These are phyloP conservation scores for Aristolochia contorta DNA, from an alignment of 164 flowering plant genomes.

Conservation along the genomic window DNA sequence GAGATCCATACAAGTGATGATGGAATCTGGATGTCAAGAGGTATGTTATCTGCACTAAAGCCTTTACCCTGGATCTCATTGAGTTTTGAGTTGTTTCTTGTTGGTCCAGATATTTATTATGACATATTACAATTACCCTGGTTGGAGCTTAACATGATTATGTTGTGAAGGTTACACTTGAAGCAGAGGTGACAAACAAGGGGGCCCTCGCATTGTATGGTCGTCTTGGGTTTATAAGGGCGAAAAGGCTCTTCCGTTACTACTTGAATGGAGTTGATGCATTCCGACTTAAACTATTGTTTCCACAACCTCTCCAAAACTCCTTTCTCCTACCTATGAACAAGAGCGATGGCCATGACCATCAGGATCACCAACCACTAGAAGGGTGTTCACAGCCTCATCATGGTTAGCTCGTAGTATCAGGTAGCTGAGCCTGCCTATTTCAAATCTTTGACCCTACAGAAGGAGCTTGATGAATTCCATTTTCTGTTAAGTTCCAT, in stretches of 20 bases:
- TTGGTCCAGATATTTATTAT: background rate
- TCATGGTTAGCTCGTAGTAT: background rate
- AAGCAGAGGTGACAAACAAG: slow-evolving; percentile 97
- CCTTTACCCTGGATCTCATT: background rate
- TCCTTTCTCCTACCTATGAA: slow-evolving; percentile 7
- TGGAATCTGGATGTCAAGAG: slow-evolving; percentile 99
- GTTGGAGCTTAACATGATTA: background rate
- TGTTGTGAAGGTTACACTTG: slow-evolving; percentile 66
- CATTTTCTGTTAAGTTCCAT: too few relatives aligned
- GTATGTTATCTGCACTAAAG: slow-evolving; percentile 22
- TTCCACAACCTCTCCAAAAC: slow-evolving; percentile 48
- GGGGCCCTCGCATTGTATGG: slow-evolving; percentile 96
- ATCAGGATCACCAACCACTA: slow-evolving; percentile 4
- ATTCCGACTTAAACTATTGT: slow-evolving; percentile 76
- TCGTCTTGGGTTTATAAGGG: slow-evolving; percentile 90
- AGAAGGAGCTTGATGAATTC: too few relatives aligned
- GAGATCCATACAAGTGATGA: slow-evolving; percentile 80
- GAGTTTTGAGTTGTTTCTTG: background rate
- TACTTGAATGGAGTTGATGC: slow-evolving; percentile 98
- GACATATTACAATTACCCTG: background rate
- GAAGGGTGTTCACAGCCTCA: slow-evolving; percentile 3
- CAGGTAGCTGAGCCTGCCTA: too few relatives aligned
- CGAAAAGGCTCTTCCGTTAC: slow-evolving; percentile 90
- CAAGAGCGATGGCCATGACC: slow-evolving; percentile 1
- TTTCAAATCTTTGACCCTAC: too few relatives aligned